Conservation (phyloP, 2,329 filamentous ascomycete genomes). For the Sporothrix curviconia region DNA sequence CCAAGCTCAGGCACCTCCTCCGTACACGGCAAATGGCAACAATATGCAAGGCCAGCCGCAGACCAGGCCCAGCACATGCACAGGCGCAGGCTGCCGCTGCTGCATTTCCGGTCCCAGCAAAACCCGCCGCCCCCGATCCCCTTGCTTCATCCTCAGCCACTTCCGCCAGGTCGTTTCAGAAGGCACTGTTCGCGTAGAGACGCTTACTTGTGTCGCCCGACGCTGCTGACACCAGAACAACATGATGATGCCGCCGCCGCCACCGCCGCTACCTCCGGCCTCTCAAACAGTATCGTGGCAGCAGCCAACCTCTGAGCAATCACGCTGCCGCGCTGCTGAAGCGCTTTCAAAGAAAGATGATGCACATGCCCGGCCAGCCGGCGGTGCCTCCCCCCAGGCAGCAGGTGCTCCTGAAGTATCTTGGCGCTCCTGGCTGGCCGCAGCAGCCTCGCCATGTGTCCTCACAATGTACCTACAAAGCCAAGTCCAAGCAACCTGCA, state of each 20-base stretch:
- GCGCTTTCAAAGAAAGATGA: slow-evolving; percentile 31
- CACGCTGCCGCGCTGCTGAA: slow-evolving; percentile 34
- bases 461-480: no score
- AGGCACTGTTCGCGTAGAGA: slow-evolving; percentile 43
- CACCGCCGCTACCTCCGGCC: no score
- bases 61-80: neutral
- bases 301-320: slow-evolving; percentile 25
- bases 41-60: slow-evolving; percentile 3
- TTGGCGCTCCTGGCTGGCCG: neutral
- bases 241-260: slow-evolving; percentile 14
- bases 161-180: slow-evolving; percentile 52
- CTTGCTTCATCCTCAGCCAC: slow-evolving; percentile 42
- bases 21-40: neutral
- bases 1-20: neutral
- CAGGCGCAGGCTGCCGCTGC: neutral
- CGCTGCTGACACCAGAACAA: slow-evolving; percentile 17
- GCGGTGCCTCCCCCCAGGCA: neutral
- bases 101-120: neutral
- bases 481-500: no score
- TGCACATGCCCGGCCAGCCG: neutral
- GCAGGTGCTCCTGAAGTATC: no score
- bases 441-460: no score
- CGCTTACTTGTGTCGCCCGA: slow-evolving; percentile 32
- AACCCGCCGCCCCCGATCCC: slow-evolving; percentile 22
- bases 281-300: slow-evolving; percentile 14